Evolutionary conservation across 2,329 filamentous ascomycete species (phyloP).

Genomic region (Metarhizium guizhouense): DNA sequence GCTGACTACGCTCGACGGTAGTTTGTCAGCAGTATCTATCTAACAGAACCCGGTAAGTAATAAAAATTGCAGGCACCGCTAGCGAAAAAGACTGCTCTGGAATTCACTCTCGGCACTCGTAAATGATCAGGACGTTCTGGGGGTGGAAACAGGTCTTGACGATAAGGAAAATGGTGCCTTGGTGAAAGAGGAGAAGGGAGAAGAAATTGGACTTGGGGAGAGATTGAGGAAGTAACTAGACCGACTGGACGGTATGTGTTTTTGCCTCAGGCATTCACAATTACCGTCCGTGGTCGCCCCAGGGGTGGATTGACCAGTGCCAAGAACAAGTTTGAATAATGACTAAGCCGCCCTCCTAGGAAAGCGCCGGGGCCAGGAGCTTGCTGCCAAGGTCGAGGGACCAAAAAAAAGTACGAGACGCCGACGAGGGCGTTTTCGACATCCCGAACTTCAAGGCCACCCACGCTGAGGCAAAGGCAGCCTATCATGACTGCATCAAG

Average conservation of each 20-base stretch:
- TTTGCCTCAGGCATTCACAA: slow-evolving; percentile 18
- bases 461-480: slow-evolving; percentile 7
- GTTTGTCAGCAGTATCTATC: slow-evolving; percentile 89
- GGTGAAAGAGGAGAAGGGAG: slow-evolving; percentile 28
- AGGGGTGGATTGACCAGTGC: no score
- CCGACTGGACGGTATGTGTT: slow-evolving; percentile 1
- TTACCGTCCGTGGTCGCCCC: no score
- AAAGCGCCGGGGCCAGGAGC: not conserved
- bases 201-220: slow-evolving; percentile 1
- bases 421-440: slow-evolving; percentile 6
- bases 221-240: slow-evolving; percentile 9
- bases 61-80: slow-evolving; percentile 73
- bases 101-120: slow-evolving; percentile 72
- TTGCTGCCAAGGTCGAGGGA: not conserved
- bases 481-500: slow-evolving; percentile 43
- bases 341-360: not conserved
- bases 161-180: slow-evolving; percentile 90
- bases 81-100: slow-evolving; percentile 87
- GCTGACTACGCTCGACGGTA: not conserved
- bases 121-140: slow-evolving; percentile 86
- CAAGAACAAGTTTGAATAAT: not conserved
- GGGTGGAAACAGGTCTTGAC: slow-evolving; percentile 63
- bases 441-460: slow-evolving; percentile 1
- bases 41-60: slow-evolving; percentile 74
- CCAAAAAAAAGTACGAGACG: slow-evolving; percentile 17